Evolutionary conservation across 176 grass and related monocot species (phyloP), one percentile per base, ranked within the genome.

Genomic region (Elaeis guineensis): DNA sequence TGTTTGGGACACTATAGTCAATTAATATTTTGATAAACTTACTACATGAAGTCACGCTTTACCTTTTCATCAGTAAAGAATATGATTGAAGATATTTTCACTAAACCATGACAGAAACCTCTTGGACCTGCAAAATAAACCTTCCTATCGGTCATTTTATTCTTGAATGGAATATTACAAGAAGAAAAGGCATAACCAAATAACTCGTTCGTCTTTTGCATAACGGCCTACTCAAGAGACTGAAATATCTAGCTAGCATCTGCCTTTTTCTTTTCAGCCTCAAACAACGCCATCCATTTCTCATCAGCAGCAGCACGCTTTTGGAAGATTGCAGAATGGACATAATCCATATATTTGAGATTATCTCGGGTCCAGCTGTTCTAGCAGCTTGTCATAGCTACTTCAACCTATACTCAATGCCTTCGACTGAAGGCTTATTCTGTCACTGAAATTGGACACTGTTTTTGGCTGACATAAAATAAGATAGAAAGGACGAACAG

Each of bases 231-330:
- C 35, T 39, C 8, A 8, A 39, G 9, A 2, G 35, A 12, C 9
- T 12, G 35, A 39, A 3, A 4, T 26, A 26, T 58, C 84, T 87
- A 64, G 83, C 81, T 87, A 64, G 83, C 87, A 9, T 85, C 81
- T 17, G 87, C 78, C 73, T 76, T 80, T 4, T 63, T 85, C 62
- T 79, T 97, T 64, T 97, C 93, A 28, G 87, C 93, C 78, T 97
- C 93, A 39, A 97, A 48, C 63, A 97, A 75, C 5, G 55, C 74
- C 62, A 91, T 20, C 6, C 87, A 75, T 49, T 97, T 97, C 76
- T 91, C 89, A 76, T 97, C 87, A 67, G 87, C 93, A 56, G 93
- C 81, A 24, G 62, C 52, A 11, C 87, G 80, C 59, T 97, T 97
- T 59, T 85, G 78, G 26, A 73, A 58, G 24, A 97, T 91, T 60